Conservation (phyloP, 805 yeast genomes). For the Wickerhamiella azyma region DNA sequence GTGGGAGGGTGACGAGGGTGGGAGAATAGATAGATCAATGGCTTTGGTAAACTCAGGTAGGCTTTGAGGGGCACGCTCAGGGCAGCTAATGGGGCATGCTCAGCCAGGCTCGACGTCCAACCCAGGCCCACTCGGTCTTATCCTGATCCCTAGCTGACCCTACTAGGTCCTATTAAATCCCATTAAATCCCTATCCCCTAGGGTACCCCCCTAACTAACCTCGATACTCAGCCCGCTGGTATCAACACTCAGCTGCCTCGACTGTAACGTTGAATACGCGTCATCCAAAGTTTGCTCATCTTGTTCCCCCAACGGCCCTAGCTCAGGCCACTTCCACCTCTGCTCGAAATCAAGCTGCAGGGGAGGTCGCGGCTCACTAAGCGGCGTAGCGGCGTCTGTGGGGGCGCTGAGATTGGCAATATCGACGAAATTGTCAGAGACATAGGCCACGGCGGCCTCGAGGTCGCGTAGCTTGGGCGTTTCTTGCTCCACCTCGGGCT, state of each 20-base stretch:
- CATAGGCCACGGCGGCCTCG: conserved; percentile 2
- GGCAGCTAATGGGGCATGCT: no score
- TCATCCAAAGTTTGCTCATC: conserved; percentile 5
- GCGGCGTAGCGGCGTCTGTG: not conserved
- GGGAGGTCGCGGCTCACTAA: conserved; percentile 4
- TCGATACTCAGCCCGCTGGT: not conserved
- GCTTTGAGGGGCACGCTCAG: no score
- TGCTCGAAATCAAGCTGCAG: not conserved
- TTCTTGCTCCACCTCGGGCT: not conserved
- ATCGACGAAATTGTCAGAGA: conserved; percentile 6
- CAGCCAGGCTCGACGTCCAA: no score
- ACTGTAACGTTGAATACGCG: not conserved
- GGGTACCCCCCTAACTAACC: not conserved
- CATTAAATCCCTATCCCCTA: no score
- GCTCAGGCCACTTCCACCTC: conserved; percentile 9
- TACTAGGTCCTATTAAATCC: no score
- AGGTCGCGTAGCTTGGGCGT: conserved; percentile 8
- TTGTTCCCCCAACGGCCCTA: conserved; percentile 7
- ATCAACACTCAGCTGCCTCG: not conserved
- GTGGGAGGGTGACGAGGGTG: no score
- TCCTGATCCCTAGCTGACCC: no score
- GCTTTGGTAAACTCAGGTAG: no score
- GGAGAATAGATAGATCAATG: no score
- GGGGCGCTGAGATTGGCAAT: conserved; percentile 4
- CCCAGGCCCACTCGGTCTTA: no score